Base-by-base conservation (phyloP, 441 rosid species). In the Populus tomentosa region DNA sequence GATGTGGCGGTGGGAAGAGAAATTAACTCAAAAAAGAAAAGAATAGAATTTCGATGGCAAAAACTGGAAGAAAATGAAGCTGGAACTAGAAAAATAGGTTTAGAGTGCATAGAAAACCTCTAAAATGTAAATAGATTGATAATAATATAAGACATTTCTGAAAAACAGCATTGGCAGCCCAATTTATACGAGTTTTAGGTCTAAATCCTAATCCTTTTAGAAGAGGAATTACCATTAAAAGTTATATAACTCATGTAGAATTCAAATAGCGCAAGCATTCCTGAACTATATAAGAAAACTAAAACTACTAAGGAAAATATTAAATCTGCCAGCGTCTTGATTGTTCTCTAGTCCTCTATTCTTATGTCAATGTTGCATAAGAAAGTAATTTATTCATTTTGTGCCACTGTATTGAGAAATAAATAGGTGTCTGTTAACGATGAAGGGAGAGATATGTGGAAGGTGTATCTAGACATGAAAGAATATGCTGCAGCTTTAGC, bases 371-470 rank as follows among this genome's bases (percentile, higher is more conserved):
- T 32, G 73, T 80, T 80, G 72, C 65, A 8, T 53, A 14, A 53
- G 73, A 77, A 69, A 65, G 59, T 33, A 71, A 33, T 76, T 64
- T 32, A 78, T n/a, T 71, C 70, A 46, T 79, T 79, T 78, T 68
- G 61, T 72, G 71, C 77, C 64, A 35, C 73, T 79, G 79, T 64
- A 53, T 56, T 78, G 71, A 42, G 10, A 79, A 83, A 79, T 79
- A 80, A 84, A 7, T 82, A 97, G 99, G 98, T 97, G 67, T 94
- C 99, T 78, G 95, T 97, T 76, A 87, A 85, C 85, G 98, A 97
- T 32, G 99, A 97, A 90, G 93, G 91, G 74, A 90, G 97, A 75
- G 98, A 94, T 85, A 94, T 94, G 99, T 97, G 99, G 99, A 97
- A 92, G 91, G 98, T 97, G 77, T 90, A 97, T 86, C 89, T 94